Percentiles rank a stretch among this genome's conserved stretches.
phyloP scores from a whole-genome alignment of 129 eudicot genomes.

The Arctium lappa region DNA sequence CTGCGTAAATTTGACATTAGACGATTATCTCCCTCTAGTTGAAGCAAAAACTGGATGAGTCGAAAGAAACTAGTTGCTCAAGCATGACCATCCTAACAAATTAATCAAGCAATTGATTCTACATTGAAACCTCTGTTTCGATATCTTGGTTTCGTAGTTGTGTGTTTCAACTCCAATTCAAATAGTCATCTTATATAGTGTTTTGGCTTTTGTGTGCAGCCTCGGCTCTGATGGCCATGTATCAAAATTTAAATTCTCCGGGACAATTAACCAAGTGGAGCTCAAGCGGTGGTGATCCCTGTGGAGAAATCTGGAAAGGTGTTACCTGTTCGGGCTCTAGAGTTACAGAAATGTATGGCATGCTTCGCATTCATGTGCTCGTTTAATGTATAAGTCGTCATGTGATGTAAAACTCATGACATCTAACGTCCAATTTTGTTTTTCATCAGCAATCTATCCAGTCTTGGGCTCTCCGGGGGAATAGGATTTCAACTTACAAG shows the following conservation, averaged over 20 bases:
- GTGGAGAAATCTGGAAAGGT: constrained; percentile 60
- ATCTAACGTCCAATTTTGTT: neutral
- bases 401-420: neutral
- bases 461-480: constrained; percentile 48
- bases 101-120: neutral
- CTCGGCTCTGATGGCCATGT: constrained; percentile 60
- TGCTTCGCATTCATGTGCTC: neutral
- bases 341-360: constrained; percentile 56
- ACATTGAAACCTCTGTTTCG: neutral
- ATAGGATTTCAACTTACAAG: constrained; percentile 56
- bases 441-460: constrained; percentile 40
- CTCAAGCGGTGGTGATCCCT: constrained; percentile 63
- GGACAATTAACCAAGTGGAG: constrained; percentile 48
- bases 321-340: constrained; percentile 51
- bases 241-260: constrained; percentile 43
- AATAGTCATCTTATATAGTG: neutral
- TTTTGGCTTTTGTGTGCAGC: constrained; percentile 28
- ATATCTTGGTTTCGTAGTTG: neutral
- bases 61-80: no score
- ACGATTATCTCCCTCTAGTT: no score
- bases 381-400: neutral
- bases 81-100: no score
- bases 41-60: neutral
- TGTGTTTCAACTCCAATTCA: neutral
- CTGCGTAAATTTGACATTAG: no score